Conservation (phyloP, 768 basidiomycete genomes). For the Paxillus involutus region DNA sequence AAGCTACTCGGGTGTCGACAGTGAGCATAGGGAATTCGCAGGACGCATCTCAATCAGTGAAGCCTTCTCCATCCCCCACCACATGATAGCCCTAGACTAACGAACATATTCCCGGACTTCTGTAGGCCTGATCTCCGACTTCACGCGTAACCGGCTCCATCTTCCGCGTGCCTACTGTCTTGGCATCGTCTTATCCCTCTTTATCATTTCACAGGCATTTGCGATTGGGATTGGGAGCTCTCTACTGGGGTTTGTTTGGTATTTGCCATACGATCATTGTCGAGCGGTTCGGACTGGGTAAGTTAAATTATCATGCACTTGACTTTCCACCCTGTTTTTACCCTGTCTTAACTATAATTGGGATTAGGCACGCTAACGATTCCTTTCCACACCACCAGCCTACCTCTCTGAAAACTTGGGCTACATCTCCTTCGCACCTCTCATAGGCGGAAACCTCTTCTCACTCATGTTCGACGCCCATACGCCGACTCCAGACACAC, state of each 20-base stretch:
- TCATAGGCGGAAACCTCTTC: no score
- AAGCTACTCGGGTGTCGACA: conserved; percentile 81
- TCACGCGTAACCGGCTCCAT: conserved; percentile 51
- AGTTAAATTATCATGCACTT: conserved; percentile 27
- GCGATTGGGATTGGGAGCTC: conserved; percentile 47
- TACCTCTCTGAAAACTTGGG: no score
- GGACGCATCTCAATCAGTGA: no score
- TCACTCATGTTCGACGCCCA: no score
- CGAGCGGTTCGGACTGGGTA: conserved; percentile 89
- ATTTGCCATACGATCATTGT: conserved; percentile 75
- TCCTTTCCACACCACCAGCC: background rate
- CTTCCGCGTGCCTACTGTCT: conserved; percentile 70
- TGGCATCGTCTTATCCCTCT: conserved; percentile 61
- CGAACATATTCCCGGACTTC: no score
- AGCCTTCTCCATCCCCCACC: no score
- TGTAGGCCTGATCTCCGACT: no score
- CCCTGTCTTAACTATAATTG: no score
- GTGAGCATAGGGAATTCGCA: conserved; percentile 80
- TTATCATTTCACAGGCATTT: conserved; percentile 71
- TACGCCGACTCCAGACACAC: no score
- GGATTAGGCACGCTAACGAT: no score
- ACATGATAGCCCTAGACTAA: background rate
- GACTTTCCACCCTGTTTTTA: background rate
- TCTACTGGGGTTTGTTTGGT: conserved; percentile 52
- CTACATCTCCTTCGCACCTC: no score